These are phyloP conservation scores for Gypsophila paniculata DNA, from an alignment of 179 eudicot species.

Conservation along the genomic window DNA sequence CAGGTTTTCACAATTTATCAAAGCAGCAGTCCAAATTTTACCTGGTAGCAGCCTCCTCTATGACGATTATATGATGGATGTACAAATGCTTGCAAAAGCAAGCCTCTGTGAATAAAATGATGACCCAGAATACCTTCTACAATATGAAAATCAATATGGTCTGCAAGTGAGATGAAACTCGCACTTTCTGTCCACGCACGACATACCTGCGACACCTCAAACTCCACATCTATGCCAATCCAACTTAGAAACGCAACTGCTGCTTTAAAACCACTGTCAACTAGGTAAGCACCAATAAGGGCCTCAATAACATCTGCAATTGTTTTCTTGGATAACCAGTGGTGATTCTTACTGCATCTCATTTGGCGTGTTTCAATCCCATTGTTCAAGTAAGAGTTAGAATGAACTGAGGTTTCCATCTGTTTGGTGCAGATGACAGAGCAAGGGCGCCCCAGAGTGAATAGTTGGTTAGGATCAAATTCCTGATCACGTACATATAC, in stretches of 20 bases:
- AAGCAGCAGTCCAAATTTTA: conserved; percentile 16
- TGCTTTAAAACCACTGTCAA: conserved; percentile 87
- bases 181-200: conserved; percentile 59
- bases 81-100: conserved; percentile 81
- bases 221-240: conserved; percentile 71
- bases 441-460: conserved; percentile 73
- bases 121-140: conserved; percentile 57
- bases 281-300: conserved; percentile 77
- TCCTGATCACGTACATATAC: conserved; percentile 82
- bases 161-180: conserved; percentile 47
- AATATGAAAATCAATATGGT: conserved; percentile 40
- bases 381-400: conserved; percentile 23
- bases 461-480: conserved; percentile 65
- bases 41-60: conserved; percentile 96
- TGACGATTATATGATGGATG: conserved; percentile 80
- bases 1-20: neutral
- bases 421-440: conserved; percentile 51
- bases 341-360: conserved; percentile 75
- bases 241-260: conserved; percentile 82
- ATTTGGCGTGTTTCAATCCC: conserved; percentile 32
- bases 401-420: conserved; percentile 46
- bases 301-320: conserved; percentile 93
- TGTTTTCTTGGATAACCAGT: conserved; percentile 80
- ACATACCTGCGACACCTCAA: conserved; percentile 51
- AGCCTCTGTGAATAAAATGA: conserved; percentile 60